Evolutionary conservation across 2,329 filamentous ascomycete genomes (phyloP).

Genomic region (Fusarium sp.): DNA sequence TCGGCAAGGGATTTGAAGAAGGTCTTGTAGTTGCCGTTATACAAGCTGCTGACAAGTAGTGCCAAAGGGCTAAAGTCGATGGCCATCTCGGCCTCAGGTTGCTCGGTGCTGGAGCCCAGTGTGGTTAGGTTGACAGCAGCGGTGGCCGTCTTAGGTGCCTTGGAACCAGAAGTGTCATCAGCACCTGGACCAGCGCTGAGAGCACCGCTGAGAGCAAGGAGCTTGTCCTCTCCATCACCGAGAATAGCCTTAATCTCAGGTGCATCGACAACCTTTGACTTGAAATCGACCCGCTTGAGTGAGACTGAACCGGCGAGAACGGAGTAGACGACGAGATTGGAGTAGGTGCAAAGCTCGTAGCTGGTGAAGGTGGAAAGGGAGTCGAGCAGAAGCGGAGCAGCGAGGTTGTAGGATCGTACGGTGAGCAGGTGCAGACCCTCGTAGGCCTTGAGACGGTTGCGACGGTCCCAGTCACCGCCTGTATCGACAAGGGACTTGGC

Average conservation of each 20-base stretch:
- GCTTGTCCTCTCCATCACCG: slow-evolving; percentile 88
- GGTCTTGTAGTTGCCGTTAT: slow-evolving; percentile 91
- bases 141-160: slow-evolving; percentile 64
- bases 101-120: slow-evolving; percentile 77
- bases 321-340: slow-evolving; percentile 92
- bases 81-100: slow-evolving; percentile 82
- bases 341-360: slow-evolving; percentile 98
- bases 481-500: slow-evolving; percentile 91
- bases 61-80: slow-evolving; percentile 92
- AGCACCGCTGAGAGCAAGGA: slow-evolving; percentile 83
- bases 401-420: slow-evolving; percentile 88
- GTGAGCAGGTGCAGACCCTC: slow-evolving; percentile 94
- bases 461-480: slow-evolving; percentile 97
- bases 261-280: slow-evolving; percentile 97
- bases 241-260: slow-evolving; percentile 98
- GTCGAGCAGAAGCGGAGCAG: slow-evolving; percentile 93
- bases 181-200: slow-evolving; percentile 85
- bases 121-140: slow-evolving; percentile 90
- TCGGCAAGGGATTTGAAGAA: slow-evolving; percentile 92
- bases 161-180: slow-evolving; percentile 79
- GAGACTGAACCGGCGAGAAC: slow-evolving; percentile 95
- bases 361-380: slow-evolving; percentile 98
- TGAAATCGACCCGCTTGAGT: slow-evolving; percentile 97
- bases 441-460: slow-evolving; percentile 98
- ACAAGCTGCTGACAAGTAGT: slow-evolving; percentile 89